Conservation (phyloP, 1,139 yeast species). For the Sugiyamaella paludigena region DNA sequence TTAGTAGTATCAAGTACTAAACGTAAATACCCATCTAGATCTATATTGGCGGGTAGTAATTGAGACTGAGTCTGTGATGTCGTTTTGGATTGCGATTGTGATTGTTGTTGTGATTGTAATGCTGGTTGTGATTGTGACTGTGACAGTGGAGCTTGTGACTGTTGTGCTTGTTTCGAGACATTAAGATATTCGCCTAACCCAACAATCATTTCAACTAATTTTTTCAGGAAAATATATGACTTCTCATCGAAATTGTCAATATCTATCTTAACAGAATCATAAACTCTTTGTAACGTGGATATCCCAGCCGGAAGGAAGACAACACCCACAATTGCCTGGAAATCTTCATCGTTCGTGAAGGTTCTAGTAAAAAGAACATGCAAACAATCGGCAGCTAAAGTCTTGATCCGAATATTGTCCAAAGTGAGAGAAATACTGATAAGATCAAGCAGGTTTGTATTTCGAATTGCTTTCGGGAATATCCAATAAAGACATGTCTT, state of each 20-base stretch:
- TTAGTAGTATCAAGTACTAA: slow-evolving; percentile 77
- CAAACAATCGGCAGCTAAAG: slow-evolving; percentile 85
- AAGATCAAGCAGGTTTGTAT: slow-evolving; percentile 65
- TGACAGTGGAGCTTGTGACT: too few species aligned
- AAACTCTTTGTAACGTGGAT: slow-evolving; percentile 61
- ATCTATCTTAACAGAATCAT: slow-evolving; percentile 59
- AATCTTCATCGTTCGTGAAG: slow-evolving; percentile 69
- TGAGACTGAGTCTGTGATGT: too few species aligned
- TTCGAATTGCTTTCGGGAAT: slow-evolving; percentile 67
- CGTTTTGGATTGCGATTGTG: too few species aligned
- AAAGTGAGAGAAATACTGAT: slow-evolving; percentile 60
- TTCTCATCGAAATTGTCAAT: slow-evolving; percentile 79
- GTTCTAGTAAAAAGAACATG: slow-evolving; percentile 83
- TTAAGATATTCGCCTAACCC: slow-evolving; percentile 78
- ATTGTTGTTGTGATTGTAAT: too few species aligned
- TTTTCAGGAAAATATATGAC: slow-evolving; percentile 74
- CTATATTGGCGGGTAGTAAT: slow-evolving; percentile 48
- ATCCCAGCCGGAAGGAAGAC: slow-evolving; percentile 75
- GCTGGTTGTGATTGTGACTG: too few species aligned
- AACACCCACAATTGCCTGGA: slow-evolving; percentile 73
- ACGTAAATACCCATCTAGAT: slow-evolving; percentile 61
- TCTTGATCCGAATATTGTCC: slow-evolving; percentile 62
- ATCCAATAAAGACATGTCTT: slow-evolving; percentile 94
- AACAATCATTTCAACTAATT: slow-evolving; percentile 90
- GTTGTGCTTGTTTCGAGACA: slow-evolving; percentile 32